phyloP scores from a whole-genome alignment of 2,329 filamentous ascomycete genomes.

The Plenodomus biglobosus region DNA sequence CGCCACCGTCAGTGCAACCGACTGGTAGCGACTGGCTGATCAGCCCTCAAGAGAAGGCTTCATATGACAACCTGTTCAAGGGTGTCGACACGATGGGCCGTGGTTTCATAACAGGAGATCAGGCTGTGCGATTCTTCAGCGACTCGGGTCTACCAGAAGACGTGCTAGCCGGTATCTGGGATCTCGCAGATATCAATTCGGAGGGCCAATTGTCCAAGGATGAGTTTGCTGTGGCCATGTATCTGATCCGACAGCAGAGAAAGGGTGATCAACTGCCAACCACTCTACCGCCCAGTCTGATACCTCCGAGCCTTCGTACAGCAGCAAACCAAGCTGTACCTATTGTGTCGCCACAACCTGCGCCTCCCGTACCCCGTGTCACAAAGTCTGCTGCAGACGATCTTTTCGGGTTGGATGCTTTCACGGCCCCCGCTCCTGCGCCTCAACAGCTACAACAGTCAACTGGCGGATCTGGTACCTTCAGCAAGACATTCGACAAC shows the following conservation, averaged over 20 bases:
- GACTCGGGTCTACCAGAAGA: conserved; percentile 90
- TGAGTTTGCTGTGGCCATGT: conserved; percentile 97
- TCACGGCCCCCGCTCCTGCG: conserved; percentile 53
- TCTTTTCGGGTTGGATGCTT: conserved; percentile 85
- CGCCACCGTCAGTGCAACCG: conserved; percentile 53
- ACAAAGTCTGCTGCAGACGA: conserved; percentile 86
- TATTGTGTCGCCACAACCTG: conserved; percentile 50
- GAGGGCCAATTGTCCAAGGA: conserved; percentile 83
- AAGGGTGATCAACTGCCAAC: conserved; percentile 70
- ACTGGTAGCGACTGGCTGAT: conserved; percentile 78
- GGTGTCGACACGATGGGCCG: conserved; percentile 78
- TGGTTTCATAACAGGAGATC: conserved; percentile 88
- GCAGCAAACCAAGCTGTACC: conserved; percentile 52
- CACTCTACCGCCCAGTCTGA: conserved; percentile 74
- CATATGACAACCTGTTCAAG: conserved; percentile 84
- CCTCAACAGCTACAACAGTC: conserved; percentile 65
- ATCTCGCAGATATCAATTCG: conserved; percentile 90
- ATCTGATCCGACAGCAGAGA: conserved; percentile 87
- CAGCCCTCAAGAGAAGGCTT: conserved; percentile 76
- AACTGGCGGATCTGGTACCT: conserved; percentile 68
- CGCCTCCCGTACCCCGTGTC: conserved; percentile 34
- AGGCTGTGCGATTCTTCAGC: conserved; percentile 91
- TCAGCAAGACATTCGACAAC: conserved; percentile 48
- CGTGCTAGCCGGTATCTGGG: conserved; percentile 91
- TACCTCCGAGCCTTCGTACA: conserved; percentile 80